phyloP scores from a whole-genome alignment of 2,329 filamentous ascomycete species.

The Orbilia blumenaviensis region DNA sequence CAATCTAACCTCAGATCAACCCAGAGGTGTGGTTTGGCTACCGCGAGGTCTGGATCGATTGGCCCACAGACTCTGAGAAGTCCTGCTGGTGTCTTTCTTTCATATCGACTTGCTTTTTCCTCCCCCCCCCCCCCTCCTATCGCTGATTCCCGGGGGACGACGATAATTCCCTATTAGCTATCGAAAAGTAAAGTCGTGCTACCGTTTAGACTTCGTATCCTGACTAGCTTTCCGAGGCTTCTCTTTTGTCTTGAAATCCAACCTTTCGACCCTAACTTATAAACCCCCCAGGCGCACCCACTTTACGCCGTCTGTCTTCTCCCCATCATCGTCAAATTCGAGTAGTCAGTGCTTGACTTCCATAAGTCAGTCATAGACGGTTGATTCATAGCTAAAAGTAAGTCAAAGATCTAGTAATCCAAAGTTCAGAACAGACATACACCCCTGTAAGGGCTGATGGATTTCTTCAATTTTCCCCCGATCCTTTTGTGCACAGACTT shows the following conservation, averaged over 20 bases:
- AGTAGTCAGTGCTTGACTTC: conserved; percentile 46
- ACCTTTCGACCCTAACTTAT: conserved; percentile 39
- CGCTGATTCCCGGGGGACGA: conserved; percentile 31
- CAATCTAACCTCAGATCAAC: conserved; percentile 46
- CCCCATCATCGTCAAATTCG: conserved; percentile 27
- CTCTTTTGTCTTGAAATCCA: conserved; percentile 32
- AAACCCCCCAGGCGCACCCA: conserved; percentile 48
- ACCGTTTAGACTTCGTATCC: conserved; percentile 51
- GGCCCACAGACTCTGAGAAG: conserved; percentile 17
- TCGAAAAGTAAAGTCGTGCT: conserved; percentile 41
- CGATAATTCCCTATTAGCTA: conserved; percentile 51
- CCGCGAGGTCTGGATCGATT: conserved; percentile 41
- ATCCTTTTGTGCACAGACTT: conserved; percentile 12
- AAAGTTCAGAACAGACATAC: conserved; percentile 47
- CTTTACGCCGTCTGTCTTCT: conserved; percentile 21
- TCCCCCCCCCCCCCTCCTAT: neutral
- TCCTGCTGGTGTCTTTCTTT: conserved; percentile 37
- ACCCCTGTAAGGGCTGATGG: neutral
- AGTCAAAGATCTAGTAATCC: conserved; percentile 29
- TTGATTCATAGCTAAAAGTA: conserved; percentile 54
- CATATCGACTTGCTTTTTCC: conserved; percentile 32
- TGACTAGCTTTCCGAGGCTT: conserved; percentile 46
- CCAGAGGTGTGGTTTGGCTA: conserved; percentile 40
- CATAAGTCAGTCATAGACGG: conserved; percentile 40
- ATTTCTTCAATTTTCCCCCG: neutral